Evolutionary conservation across 2,329 filamentous ascomycete species (phyloP), one percentile per base, ranked within the genome.

Genomic region (Fusarium sarcochroum): DNA sequence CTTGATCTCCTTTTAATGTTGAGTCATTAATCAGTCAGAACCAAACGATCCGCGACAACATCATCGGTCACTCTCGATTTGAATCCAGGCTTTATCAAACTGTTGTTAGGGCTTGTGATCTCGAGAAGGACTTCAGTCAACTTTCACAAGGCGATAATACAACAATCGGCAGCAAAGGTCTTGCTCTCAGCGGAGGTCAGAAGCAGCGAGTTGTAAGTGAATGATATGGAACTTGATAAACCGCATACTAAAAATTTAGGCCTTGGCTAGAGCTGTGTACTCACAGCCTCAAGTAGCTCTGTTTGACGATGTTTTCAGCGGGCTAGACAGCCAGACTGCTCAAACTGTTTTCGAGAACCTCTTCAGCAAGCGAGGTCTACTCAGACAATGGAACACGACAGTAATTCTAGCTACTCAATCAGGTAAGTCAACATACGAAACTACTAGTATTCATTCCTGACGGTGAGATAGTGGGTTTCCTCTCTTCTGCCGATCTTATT

Each of bases 181-280:
- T 83, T 49, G 79, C 77, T 6, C 74, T 86, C 1, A 84, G 81
- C 6, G 84, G 84, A 9, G 83, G 83, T 0, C 84, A 86, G 64
- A 81, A 80, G 62, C 80, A 82, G 51, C 78, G 81, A 14, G 73
- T 84, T 9, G 79, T 76, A 70, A 76, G 73, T 64, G 10, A 13
- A 17, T 2, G 2, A 18, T 6, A 5, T 8, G 8, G 6, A 15
- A 11, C 5, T 41, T n/a, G 17, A 8, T 7, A 2, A 34, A 30
- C n/a, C 17, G 20, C 3, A 32, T 37, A 6, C 38, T 68, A 13
- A 68, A 17, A 17, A 55, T 46, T 15, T 17, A 80, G 79, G 73
- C 80, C 4, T 58, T 82, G 41, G 80, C 80, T 1, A 74, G 80
- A 34, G 80, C 80, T 7, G 50, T 81, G 1, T 82, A 82, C 44